phyloP scores from a whole-genome alignment of 2,329 filamentous ascomycete species.

The Diaporthe caulivora region DNA sequence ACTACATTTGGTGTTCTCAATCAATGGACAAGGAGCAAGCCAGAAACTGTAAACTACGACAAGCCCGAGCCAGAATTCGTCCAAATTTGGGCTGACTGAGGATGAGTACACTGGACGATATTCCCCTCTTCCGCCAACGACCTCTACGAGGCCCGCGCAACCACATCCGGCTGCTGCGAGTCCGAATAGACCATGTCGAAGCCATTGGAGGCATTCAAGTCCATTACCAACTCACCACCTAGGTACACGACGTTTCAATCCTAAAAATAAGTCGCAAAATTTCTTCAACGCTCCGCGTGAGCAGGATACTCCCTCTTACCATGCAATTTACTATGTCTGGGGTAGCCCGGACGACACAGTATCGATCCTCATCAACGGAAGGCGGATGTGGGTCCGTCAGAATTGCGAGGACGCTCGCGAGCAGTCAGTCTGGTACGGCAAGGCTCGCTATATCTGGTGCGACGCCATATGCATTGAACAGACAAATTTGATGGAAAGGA shows the following conservation, averaged over 20 bases:
- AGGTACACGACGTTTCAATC: neutral
- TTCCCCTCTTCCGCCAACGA: neutral
- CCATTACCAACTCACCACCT: neutral
- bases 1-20: neutral
- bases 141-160: neutral
- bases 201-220: neutral
- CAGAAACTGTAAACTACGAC: neutral
- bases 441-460: neutral
- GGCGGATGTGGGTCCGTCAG: neutral
- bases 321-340: neutral
- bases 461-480: neutral
- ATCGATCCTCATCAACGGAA: neutral
- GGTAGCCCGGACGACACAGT: neutral
- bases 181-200: neutral
- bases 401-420: neutral
- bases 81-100: neutral
- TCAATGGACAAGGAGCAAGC: neutral
- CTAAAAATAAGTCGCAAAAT: no score
- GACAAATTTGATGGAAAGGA: neutral
- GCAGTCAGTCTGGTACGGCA: neutral
- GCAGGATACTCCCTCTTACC: neutral
- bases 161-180: neutral
- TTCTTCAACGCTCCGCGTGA: neutral
- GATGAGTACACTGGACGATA: neutral
- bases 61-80: neutral